Evolutionary conservation across 495 filamentous ascomycete species (phyloP), one percentile per base, ranked within the genome.

Genomic region (Filosporella fistucella): DNA sequence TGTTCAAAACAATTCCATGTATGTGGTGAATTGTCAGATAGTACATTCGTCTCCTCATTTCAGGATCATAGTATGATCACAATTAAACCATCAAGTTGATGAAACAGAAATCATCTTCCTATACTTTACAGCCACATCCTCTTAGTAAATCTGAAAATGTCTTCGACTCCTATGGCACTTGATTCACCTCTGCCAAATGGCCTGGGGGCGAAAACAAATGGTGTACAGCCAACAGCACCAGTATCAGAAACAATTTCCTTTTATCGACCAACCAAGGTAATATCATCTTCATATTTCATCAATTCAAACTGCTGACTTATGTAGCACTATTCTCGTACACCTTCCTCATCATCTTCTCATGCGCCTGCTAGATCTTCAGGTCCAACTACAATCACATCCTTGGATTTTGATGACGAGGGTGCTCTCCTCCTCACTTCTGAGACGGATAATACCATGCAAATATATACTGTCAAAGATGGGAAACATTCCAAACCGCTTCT

Each of bases 341-440:
- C n/a, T n/a, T n/a, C n/a, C n/a, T n/a, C n/a, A n/a, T n/a, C n/a
- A n/a, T n/a, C n/a, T n/a, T n/a, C 42, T 21, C 4, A 26, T 28
- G 34, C 26, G 12, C 38, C 26, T 62, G 32, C 55, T 58, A 54
- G 44, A 33, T 11, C 42, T 3, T 30, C 45, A 17, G 6, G 11
- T 1, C 63, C 59, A 37, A 68, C 69, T 10, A 58, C 64, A 25
- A 67, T 78, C 20, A 59, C 75, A 3, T 96, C 91, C 4, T 78
- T 99, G 56, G 91, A 97, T 68, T 97, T 96, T 58, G 91, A 97
- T 66, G 90, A 96, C 69, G 82, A 84, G 20, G 93, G 93, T 58
- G 89, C 95, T 54, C 85, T 87, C 30, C 73, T 91, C 32, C 87
- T 97, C 60, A 83, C 90, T 0, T 85, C 88, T 7, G 87, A 89